Conservation (phyloP, 768 basidiomycete genomes). For the Cubamyces sp. region DNA sequence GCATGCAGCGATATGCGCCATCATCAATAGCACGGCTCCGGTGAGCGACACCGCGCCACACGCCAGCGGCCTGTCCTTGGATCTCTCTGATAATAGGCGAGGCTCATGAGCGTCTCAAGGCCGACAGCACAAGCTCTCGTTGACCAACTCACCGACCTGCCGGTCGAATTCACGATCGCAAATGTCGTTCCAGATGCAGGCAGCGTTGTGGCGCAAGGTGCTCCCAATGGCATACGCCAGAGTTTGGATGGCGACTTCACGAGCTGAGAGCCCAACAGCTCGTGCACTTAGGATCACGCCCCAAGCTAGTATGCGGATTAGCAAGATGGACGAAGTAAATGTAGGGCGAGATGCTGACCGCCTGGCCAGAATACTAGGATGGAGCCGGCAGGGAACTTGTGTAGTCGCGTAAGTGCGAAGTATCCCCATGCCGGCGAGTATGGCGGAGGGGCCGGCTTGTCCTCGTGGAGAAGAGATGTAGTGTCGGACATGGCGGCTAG, state of each 20-base stretch:
- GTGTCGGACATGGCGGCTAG: too few species aligned
- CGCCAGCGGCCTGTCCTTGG: conserved; percentile 37
- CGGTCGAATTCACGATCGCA: conserved; percentile 38
- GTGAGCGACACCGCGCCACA: conserved; percentile 34
- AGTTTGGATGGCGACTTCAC: conserved; percentile 5
- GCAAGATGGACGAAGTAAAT: too few species aligned
- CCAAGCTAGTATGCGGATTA: conserved; percentile 20
- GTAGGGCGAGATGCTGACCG: not conserved
- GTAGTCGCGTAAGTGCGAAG: too few species aligned
- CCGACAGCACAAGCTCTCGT: not conserved
- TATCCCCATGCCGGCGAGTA: too few species aligned
- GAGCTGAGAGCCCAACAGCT: conserved; percentile 14
- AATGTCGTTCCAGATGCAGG: conserved; percentile 33
- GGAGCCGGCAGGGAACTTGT: not conserved
- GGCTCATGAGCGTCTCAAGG: too few species aligned
- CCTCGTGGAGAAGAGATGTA: too few species aligned
- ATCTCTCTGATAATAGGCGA: conserved; percentile 30
- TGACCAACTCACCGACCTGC: conserved; percentile 38
- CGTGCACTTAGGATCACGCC: conserved; percentile 29
- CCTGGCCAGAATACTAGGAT: not conserved
- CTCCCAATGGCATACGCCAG: conserved; percentile 8
- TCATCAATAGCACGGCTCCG: conserved; percentile 33
- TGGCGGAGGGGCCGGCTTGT: too few species aligned
- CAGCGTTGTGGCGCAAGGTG: conserved; percentile 28
- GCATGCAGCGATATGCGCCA: conserved; percentile 20